Percentiles rank a stretch among this genome's conserved stretches.
These are phyloP conservation scores for Calonectria naviculata DNA, from an alignment of 2,329 filamentous ascomycete genomes.

Conservation along the genomic window DNA sequence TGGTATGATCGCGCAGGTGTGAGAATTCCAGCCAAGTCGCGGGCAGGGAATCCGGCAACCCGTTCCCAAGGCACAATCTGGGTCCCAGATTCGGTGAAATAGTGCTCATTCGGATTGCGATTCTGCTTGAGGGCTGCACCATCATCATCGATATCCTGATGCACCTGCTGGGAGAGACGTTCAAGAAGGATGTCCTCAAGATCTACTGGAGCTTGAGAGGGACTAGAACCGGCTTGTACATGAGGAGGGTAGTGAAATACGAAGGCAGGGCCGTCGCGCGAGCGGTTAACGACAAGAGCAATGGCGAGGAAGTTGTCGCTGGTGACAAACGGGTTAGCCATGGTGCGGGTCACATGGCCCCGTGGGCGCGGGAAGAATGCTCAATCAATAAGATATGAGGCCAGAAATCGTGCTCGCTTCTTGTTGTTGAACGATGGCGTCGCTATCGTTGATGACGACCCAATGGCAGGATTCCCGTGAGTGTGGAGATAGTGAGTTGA, in stretches of 20 bases:
- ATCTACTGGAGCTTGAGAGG: slow-evolving; percentile 50
- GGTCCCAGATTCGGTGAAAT: slow-evolving; percentile 65
- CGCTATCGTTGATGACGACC: slow-evolving; percentile 21
- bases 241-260: slow-evolving; percentile 90
- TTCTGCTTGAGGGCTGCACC: slow-evolving; percentile 56
- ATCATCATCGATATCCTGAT: slow-evolving; percentile 50
- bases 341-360: slow-evolving; percentile 36
- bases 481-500: slow-evolving; percentile 26
- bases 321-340: slow-evolving; percentile 62
- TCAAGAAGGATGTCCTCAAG: slow-evolving; percentile 65
- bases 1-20: slow-evolving; percentile 81
- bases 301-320: slow-evolving; percentile 73
- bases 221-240: slow-evolving; percentile 52
- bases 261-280: slow-evolving; percentile 82
- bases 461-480: slow-evolving; percentile 25
- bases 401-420: neutral
- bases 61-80: slow-evolving; percentile 77
- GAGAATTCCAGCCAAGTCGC: slow-evolving; percentile 82
- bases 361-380: neutral
- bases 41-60: slow-evolving; percentile 78
- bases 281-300: slow-evolving; percentile 78
- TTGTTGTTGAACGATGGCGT: slow-evolving; percentile 7
- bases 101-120: slow-evolving; percentile 65
- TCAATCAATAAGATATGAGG: neutral
- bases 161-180: slow-evolving; percentile 53